These are phyloP conservation scores for Pholiota microspora DNA, from an alignment of 768 basidiomycete genomes.

Conservation along the genomic window DNA sequence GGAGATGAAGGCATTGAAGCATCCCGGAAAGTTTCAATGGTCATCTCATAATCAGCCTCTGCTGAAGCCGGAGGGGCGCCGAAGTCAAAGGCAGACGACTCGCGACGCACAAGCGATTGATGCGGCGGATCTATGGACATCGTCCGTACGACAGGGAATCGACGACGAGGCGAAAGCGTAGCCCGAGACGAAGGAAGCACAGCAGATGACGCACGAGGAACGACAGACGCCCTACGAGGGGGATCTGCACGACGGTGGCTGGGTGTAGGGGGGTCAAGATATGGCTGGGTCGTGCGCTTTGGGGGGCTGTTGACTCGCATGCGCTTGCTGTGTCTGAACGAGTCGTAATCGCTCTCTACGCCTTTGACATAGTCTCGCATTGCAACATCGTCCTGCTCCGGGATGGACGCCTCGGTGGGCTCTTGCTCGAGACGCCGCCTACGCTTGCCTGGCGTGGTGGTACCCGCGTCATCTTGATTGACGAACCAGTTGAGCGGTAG, in stretches of 20 bases:
- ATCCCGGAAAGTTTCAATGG: constrained; percentile 38
- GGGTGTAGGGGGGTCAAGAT: constrained; percentile 55
- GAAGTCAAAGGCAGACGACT: constrained; percentile 43
- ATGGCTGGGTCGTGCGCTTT: constrained; percentile 27
- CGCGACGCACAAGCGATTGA: constrained; percentile 33
- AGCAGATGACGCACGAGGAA: constrained; percentile 25
- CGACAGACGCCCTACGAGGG: constrained; percentile 21
- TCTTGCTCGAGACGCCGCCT: constrained; percentile 37
- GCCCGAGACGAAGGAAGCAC: constrained; percentile 31
- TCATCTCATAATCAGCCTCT: constrained; percentile 35
- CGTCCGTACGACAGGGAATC: constrained; percentile 46
- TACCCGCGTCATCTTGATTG: constrained; percentile 43
- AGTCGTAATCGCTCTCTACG: constrained; percentile 22
- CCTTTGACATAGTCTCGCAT: background rate
- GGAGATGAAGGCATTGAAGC: constrained; percentile 45
- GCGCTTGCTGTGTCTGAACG: constrained; percentile 44
- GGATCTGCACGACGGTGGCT: constrained; percentile 34
- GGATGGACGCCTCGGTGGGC: constrained; percentile 21
- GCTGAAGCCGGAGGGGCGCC: constrained; percentile 21
- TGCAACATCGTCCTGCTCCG: background rate
- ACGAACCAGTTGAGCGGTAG: constrained; percentile 61
- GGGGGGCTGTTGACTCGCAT: constrained; percentile 53
- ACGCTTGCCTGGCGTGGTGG: constrained; percentile 52
- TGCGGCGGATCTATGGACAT: constrained; percentile 73
- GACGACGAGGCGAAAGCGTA: constrained; percentile 44